Conservation (phyloP, 805 yeast genomes). For the Torulaspora quercuum region DNA sequence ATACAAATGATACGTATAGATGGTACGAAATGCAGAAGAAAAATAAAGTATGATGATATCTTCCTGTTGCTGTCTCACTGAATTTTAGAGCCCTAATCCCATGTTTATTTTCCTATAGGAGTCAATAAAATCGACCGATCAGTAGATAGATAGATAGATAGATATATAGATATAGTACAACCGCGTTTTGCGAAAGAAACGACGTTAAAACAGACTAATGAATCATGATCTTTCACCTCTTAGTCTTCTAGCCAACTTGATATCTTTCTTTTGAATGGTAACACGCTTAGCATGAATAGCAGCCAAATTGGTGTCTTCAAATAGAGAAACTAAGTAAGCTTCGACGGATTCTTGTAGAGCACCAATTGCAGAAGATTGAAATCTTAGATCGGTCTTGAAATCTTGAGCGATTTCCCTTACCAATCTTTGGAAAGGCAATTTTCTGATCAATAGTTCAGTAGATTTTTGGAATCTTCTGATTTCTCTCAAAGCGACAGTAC, state of each 20-base stretch:
- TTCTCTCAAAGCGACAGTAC: constrained; percentile 95
- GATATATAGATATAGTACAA: constrained; percentile 12
- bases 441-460: constrained; percentile 91
- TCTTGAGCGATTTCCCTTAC: constrained; percentile 96
- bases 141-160: no score
- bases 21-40: no score
- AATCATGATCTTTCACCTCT: constrained; percentile 89
- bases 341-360: constrained; percentile 98
- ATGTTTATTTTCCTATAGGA: constrained; percentile 6
- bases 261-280: constrained; percentile 97
- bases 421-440: constrained; percentile 95
- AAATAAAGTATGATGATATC: constrained; percentile 2
- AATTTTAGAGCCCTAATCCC: constrained; percentile 5
- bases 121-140: no score
- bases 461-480: constrained; percentile 97
- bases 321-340: constrained; percentile 92
- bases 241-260: constrained; percentile 95
- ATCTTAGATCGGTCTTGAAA: constrained; percentile 88
- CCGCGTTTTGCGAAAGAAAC: constrained; percentile 11
- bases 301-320: constrained; percentile 97
- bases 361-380: constrained; percentile 96
- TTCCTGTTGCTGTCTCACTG: constrained; percentile 6
- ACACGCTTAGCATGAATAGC: constrained; percentile 99
- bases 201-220: constrained; percentile 1
- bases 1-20: no score